These are phyloP conservation scores for Stephanodiscus minutulus DNA, from an alignment of 108 stramenopile genomes.

Conservation along the genomic window DNA sequence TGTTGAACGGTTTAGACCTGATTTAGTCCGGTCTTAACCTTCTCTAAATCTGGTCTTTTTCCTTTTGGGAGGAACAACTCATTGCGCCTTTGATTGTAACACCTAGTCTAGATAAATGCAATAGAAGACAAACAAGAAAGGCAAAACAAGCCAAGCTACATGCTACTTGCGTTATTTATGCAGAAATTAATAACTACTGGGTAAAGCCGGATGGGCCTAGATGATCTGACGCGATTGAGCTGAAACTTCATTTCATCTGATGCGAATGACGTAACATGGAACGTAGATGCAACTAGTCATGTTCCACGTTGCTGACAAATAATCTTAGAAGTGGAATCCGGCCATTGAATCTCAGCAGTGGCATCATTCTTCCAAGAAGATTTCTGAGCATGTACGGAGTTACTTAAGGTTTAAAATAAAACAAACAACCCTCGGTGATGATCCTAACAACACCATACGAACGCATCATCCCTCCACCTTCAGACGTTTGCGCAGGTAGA, in stretches of 20 bases:
- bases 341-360: background rate
- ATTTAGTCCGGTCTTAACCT: too few species aligned
- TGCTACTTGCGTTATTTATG: too few species aligned
- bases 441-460: background rate
- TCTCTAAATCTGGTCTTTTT: too few species aligned
- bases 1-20: too few species aligned
- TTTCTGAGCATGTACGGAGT: background rate
- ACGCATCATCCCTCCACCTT: slow-evolving; percentile 10
- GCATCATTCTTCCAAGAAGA: background rate
- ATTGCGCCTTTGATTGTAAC: too few species aligned
- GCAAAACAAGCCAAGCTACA: too few species aligned
- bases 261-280: slow-evolving; percentile 30
- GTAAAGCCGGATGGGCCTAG: slow-evolving; percentile 2
- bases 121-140: too few species aligned
- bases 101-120: too few species aligned
- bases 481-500: slow-evolving; percentile 45
- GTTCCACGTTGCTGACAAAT: slow-evolving; percentile 18
- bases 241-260: background rate
- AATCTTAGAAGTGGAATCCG: slow-evolving; percentile 1
- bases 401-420: background rate
- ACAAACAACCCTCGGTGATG: background rate
- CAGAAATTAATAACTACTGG: too few species aligned
- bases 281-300: background rate
- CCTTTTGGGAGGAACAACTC: too few species aligned
- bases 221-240: background rate